A percentile compares a stretch with the other conserved stretches of the same genome.
These are phyloP conservation scores for Bombardia bombarda DNA, from an alignment of 495 filamentous ascomycete species.

Conservation along the genomic window DNA sequence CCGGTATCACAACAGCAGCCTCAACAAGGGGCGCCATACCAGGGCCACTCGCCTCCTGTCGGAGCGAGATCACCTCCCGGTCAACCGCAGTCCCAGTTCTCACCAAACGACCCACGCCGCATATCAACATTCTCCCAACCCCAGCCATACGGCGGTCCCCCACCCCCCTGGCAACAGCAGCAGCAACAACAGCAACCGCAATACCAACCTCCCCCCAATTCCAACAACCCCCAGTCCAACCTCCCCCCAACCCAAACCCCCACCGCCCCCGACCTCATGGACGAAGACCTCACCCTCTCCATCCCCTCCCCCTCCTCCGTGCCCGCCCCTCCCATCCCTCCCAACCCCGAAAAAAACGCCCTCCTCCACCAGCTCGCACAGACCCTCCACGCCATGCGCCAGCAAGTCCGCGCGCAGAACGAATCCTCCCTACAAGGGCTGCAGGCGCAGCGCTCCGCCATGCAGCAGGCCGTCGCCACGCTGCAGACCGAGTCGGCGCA, in stretches of 20 bases:
- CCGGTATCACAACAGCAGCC: conserved; percentile 4
- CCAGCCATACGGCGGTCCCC: conserved; percentile 16
- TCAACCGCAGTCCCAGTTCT: conserved; percentile 9
- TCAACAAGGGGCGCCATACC: conserved; percentile 13
- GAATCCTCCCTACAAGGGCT: conserved; percentile 64
- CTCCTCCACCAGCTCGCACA: conserved; percentile 70
- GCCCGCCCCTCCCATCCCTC: conserved; percentile 76
- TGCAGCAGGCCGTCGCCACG: conserved; percentile 55
- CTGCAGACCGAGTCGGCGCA: conserved; percentile 65
- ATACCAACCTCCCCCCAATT: conserved; percentile 9
- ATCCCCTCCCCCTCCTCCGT: conserved; percentile 48
- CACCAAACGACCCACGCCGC: conserved; percentile 20
- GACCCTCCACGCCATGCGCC: conserved; percentile 58
- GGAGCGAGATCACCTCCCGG: conserved; percentile 16
- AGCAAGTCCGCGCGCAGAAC: conserved; percentile 55
- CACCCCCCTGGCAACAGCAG: conserved; percentile 17
- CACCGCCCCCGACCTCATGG: conserved; percentile 59
- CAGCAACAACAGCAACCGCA: conserved; percentile 13
- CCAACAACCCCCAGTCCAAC: conserved; percentile 27
- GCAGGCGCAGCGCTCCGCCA: conserved; percentile 68
- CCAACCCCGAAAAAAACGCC: conserved; percentile 92
- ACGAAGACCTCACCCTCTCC: conserved; percentile 57
- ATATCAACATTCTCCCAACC: conserved; percentile 17
- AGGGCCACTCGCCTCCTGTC: conserved; percentile 24
- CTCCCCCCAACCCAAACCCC: too few relatives aligned